These are phyloP conservation scores for Mycogone perniciosa DNA, from an alignment of 2,329 filamentous ascomycete species.

Conservation along the genomic window DNA sequence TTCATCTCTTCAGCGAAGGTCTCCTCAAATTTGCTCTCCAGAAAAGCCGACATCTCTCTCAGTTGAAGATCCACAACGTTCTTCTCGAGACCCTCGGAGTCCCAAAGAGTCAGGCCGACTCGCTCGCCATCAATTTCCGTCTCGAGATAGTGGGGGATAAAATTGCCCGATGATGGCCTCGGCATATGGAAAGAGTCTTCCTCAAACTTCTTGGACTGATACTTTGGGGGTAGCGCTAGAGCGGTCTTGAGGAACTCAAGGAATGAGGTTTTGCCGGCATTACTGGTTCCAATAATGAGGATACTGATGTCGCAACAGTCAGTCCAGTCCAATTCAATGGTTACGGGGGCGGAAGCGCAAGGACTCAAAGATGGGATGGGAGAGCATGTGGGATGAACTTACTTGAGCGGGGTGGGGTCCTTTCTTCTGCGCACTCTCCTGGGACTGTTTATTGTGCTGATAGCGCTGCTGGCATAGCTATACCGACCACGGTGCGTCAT, in stretches of 20 bases:
- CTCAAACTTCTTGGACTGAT: constrained; percentile 53
- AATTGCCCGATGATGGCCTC: constrained; percentile 57
- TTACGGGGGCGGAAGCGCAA: background rate
- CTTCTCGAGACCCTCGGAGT: constrained; percentile 91
- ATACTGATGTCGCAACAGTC: constrained; percentile 50
- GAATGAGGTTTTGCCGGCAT: constrained; percentile 92
- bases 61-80: constrained; percentile 92
- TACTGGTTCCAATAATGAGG: constrained; percentile 79
- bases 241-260: constrained; percentile 90
- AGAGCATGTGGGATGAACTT: constrained; percentile 38
- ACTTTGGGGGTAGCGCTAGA: constrained; percentile 74
- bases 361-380: background rate
- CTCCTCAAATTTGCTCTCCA: constrained; percentile 98
- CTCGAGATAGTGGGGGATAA: constrained; percentile 84
- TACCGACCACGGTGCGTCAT: constrained; percentile 96
- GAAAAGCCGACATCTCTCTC: constrained; percentile 81
- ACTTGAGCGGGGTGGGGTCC: constrained; percentile 98
- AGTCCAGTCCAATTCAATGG: background rate
- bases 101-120: constrained; percentile 90
- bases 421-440: constrained; percentile 88
- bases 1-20: constrained; percentile 98
- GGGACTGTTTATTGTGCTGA: constrained; percentile 89
- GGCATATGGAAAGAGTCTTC: constrained; percentile 53
- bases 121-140: constrained; percentile 91
- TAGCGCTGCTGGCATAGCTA: constrained; percentile 88